phyloP scores from a whole-genome alignment of 371 early-diverging fungal species.

The Choanephora cucurbitarum region DNA sequence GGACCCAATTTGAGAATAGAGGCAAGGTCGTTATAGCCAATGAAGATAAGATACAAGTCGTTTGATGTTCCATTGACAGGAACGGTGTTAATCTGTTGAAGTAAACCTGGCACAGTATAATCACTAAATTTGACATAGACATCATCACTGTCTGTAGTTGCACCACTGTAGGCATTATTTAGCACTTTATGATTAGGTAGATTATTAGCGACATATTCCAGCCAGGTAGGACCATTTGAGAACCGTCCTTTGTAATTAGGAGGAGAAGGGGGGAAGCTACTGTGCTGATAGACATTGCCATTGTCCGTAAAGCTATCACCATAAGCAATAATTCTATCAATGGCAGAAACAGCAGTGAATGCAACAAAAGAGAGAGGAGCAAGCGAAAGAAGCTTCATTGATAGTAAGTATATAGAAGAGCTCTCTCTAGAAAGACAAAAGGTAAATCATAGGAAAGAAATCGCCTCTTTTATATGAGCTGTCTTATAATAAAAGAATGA shows the following conservation, averaged over 20 bases:
- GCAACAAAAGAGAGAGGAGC: background rate
- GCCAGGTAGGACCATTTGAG: constrained; percentile 60
- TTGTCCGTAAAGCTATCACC: constrained; percentile 32
- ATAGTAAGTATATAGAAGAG: no score
- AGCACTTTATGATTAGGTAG: constrained; percentile 24
- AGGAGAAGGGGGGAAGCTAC: constrained; percentile 25
- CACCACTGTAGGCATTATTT: constrained; percentile 52
- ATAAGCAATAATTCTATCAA: constrained; percentile 28
- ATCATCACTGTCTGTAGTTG: constrained; percentile 49
- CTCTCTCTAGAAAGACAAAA: no score
- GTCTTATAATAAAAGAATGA: no score
- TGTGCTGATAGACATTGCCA: constrained; percentile 23
- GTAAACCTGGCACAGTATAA: constrained; percentile 19
- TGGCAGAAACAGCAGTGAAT: constrained; percentile 14
- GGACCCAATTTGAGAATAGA: constrained; percentile 21
- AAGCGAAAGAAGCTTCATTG: background rate
- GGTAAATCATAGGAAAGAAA: no score
- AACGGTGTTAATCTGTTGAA: constrained; percentile 19
- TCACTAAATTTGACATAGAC: constrained; percentile 24
- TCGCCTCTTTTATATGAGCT: no score
- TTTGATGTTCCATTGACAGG: constrained; percentile 15
- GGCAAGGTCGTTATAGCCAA: constrained; percentile 30
- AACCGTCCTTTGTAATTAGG: constrained; percentile 55
- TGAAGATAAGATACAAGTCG: constrained; percentile 19
- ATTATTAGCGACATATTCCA: constrained; percentile 46